Evolutionary conservation across 768 basidiomycete species (phyloP), one percentile per base, ranked within the genome.

Genomic region (Mrakia hoshinonis): DNA sequence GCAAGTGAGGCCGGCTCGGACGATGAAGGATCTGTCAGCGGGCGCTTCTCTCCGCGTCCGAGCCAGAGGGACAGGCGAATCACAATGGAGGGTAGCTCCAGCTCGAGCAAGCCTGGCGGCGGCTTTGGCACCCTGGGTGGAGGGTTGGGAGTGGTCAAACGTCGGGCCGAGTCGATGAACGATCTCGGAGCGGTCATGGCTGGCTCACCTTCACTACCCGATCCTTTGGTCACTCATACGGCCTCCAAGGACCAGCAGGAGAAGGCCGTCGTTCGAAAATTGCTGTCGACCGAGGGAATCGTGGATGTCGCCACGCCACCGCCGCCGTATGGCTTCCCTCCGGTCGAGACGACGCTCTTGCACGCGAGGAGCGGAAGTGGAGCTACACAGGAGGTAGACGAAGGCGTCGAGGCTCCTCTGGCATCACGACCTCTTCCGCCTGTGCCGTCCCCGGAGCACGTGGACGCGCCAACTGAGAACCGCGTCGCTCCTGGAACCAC

Each of bases 81-180:
- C 20, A 51, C 15, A 0, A 4, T 38, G 15, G 58, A 36, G 2
- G 58, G 58, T 36, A 31, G 58, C 31, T 31, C 22, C 1, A 38
- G 34, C 22, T 36, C 31, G 20, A 61, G 34, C 18, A 61, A n/a
- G 9, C 58, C 36, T 13, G 36, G 20, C 9, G 9, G 15, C 20
- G 36, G 58, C 34, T 31, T 15, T 26, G 58, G 58, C 18, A 31
- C 58, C 18, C 31, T 29, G n/a, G 36, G 58, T n/a, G 31, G 31
- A 1, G 31, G 31, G 34, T 31, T 36, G 1, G 58, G 58, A 4
- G 31, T 61, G 18, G 58, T 61, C 20, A 36, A 36, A 34, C 31
- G 36, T 22, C 58, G 58, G n/a, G 58, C 58, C 20, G 58, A 61
- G 31, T 61, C 58, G 18, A 61, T 61, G 58, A 61, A 61, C 58